phyloP scores from a whole-genome alignment of 129 eudicot species.

The Ambrosia artemisiifolia region DNA sequence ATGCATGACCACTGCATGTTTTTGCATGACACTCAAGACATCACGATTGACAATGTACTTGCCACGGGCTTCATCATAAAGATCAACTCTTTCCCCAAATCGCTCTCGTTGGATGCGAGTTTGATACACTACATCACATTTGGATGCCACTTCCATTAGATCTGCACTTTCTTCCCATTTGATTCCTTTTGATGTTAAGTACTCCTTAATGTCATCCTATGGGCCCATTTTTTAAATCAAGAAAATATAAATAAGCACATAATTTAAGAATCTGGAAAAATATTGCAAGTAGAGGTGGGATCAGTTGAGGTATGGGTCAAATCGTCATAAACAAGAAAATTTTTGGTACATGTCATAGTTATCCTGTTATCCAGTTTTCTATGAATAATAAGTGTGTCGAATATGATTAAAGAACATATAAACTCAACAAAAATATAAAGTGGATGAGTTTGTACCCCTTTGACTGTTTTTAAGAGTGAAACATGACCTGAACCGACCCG shows the following conservation, averaged over 20 bases:
- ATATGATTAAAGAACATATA: not conserved
- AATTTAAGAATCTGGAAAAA: not conserved
- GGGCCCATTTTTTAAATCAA: conserved; percentile 7
- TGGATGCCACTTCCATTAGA: conserved; percentile 89
- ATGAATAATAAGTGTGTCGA: too few relatives aligned
- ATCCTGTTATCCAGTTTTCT: too few relatives aligned
- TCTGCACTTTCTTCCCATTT: conserved; percentile 96
- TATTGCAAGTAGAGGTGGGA: not conserved
- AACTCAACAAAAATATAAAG: not conserved
- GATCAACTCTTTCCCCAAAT: conserved; percentile 83
- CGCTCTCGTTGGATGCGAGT: conserved; percentile 92
- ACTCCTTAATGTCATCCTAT: conserved; percentile 91
- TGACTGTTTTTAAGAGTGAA: not conserved
- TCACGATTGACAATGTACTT: conserved; percentile 71
- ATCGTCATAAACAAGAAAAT: not conserved
- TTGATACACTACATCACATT: conserved; percentile 93
- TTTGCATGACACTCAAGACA: conserved; percentile 78
- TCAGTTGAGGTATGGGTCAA: not conserved
- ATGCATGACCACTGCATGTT: conserved; percentile 96
- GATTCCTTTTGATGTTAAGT: conserved; percentile 68
- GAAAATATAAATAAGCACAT: not conserved
- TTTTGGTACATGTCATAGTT: not conserved
- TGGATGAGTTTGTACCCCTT: not conserved
- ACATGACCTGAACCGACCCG: not conserved
- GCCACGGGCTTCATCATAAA: conserved; percentile 88